These are phyloP conservation scores for Marchantia paleacea DNA, from an alignment of 225 moss, liverwort and hornwort species.

Conservation along the genomic window DNA sequence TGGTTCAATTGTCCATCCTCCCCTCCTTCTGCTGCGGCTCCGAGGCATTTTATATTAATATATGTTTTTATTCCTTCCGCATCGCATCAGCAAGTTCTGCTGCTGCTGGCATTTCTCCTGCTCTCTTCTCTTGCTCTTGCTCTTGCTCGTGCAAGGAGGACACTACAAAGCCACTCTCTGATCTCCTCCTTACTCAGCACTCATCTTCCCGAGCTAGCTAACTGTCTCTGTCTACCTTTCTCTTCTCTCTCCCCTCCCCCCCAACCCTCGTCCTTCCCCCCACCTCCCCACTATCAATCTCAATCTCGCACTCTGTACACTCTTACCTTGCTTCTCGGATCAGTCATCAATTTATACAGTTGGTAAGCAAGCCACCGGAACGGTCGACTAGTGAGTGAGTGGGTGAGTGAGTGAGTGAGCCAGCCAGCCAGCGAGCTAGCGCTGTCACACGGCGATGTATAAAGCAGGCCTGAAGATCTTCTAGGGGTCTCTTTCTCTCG, in stretches of 20 bases:
- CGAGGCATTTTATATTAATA: not conserved
- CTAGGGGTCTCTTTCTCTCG: not conserved
- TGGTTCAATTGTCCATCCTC: not conserved
- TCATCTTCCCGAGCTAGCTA: not conserved
- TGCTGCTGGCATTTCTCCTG: not conserved
- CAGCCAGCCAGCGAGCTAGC: not conserved
- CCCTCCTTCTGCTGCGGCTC: not conserved
- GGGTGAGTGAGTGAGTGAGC: not conserved
- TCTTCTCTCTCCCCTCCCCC: not conserved
- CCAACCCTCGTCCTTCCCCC: not conserved
- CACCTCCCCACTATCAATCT: not conserved
- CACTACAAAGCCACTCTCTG: slow-evolving; percentile 11
- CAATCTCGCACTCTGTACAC: not conserved
- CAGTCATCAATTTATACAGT: not conserved
- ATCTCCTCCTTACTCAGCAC: not conserved
- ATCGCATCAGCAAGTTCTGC: slow-evolving; percentile 11
- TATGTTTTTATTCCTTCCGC: not conserved
- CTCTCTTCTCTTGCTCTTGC: not conserved
- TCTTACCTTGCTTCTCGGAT: not conserved
- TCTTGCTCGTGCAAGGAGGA: not conserved
- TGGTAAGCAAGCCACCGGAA: no score
- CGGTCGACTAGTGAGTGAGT: no score
- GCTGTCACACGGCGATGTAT: not conserved
- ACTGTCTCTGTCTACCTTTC: not conserved
- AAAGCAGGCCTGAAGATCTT: not conserved